Conservation (phyloP, 257 asterid species). For the Solanum chiquidenum region DNA sequence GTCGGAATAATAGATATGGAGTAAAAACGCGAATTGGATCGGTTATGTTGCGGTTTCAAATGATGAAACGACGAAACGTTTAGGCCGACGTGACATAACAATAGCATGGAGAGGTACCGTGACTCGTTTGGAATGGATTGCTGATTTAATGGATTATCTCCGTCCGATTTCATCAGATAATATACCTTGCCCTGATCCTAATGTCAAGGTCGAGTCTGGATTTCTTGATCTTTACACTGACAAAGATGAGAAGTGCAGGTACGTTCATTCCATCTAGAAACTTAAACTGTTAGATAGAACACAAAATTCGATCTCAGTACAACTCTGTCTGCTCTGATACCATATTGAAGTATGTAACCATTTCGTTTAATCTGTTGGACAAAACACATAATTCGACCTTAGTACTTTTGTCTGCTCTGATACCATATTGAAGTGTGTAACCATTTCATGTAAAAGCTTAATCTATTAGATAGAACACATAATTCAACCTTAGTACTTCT, state of each 20-base stretch:
- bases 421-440: too few species aligned
- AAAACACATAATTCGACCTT: too few species aligned
- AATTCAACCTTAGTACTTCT: too few species aligned
- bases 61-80: conserved; percentile 18
- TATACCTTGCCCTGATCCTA: conserved; percentile 26
- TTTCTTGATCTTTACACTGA: conserved; percentile 37
- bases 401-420: background rate
- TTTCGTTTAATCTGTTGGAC: too few species aligned
- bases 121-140: conserved; percentile 35
- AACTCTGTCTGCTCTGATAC: too few species aligned
- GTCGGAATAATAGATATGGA: conserved; percentile 12
- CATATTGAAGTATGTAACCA: too few species aligned
- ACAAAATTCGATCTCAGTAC: too few species aligned
- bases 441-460: too few species aligned
- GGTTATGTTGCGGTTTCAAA: conserved; percentile 36
- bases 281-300: too few species aligned
- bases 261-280: background rate
- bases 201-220: conserved; percentile 28
- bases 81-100: conserved; percentile 37
- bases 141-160: conserved; percentile 25
- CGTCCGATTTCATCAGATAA: conserved; percentile 15
- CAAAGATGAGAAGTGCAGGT: conserved; percentile 10
- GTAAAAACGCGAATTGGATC: conserved; percentile 36
- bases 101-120: conserved; percentile 48
- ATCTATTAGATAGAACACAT: too few species aligned